Evolutionary conservation across 441 rosid species (phyloP).

Genomic region (Erodium trifolium): DNA sequence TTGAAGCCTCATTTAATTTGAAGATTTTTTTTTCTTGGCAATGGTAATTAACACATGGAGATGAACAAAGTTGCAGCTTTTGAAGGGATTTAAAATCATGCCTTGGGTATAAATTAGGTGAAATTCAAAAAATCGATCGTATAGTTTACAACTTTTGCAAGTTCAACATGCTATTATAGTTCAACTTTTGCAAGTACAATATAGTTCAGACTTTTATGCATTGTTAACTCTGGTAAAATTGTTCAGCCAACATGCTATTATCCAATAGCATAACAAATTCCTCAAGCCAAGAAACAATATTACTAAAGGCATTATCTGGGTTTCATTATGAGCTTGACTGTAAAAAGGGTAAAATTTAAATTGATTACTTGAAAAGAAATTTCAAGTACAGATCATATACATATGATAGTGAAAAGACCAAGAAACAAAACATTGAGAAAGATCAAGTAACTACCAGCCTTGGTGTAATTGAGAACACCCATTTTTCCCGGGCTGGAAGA

Average conservation of each 20-base stretch:
- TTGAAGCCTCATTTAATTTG: neutral
- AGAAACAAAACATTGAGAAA: constrained; percentile 1
- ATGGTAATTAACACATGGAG: too few relatives aligned
- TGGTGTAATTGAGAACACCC: constrained; percentile 65
- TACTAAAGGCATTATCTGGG: neutral
- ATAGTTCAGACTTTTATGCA: neutral
- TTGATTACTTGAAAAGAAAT: neutral
- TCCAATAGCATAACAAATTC: neutral
- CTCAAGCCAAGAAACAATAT: neutral
- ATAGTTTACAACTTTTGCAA: too few relatives aligned
- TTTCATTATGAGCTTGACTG: neutral
- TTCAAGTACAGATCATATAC: too few relatives aligned
- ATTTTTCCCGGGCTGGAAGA: constrained; percentile 41
- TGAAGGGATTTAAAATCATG: too few relatives aligned
- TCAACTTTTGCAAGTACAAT: too few relatives aligned
- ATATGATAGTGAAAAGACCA: too few relatives aligned
- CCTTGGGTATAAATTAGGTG: too few relatives aligned
- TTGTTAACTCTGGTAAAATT: neutral
- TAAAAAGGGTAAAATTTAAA: neutral
- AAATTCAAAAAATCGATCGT: too few relatives aligned
- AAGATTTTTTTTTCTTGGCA: too few relatives aligned
- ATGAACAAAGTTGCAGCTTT: too few relatives aligned
- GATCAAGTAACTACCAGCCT: constrained; percentile 50
- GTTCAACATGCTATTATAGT: too few relatives aligned
- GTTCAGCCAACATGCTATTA: neutral